Base-by-base conservation (phyloP, 2,329 filamentous ascomycete species). In the Aspergillus fumigatus region DNA sequence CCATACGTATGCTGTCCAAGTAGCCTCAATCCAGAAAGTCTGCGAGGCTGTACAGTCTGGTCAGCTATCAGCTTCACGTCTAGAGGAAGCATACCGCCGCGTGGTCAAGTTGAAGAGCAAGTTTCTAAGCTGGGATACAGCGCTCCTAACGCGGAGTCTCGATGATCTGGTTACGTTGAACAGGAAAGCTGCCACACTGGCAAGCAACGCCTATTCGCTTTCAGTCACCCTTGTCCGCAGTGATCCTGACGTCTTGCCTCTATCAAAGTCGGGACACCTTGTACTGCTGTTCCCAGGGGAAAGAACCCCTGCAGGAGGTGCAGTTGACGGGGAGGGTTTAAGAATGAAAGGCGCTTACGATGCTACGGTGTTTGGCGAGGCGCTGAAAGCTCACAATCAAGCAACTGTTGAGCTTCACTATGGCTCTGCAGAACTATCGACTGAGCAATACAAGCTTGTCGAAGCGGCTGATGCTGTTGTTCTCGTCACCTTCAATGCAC, bases 211-310 rank as follows among this genome's bases (percentile, higher is more conserved):
- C 2, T 77, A 78, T 54, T 65, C 67, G 3, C 67, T 68, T 25
- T 77, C 75, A n/a, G 71, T 71, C 3, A 79, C 75, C 0, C 53
- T 78, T 32, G 71, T 78, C 14, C 70, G 76, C 4, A 68, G 67
- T 52, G 62, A 64, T 4, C 54, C 63, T 8, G 57, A 62, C 2
- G 51, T 63, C 17, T 55, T 78, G 11, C 73, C 75, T 9, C 50
- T 78, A 17, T 64, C 66, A 2, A 49, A 54, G 48, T 54, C 51
- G 1, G 62, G 62, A 3, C 73, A 67, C 1, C 62, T 75, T 48
- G 62, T 77, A 0, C 72, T 76, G 47, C 60, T 78, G 11, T 75
- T 73, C 48, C 73, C 75, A 0, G 71, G 70, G 11, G 72, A 71
- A 10, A 67, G 65, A 5, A 70, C 65, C 2, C 62, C 68, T 0